Evolutionary conservation across 2,329 filamentous ascomycete genomes (phyloP), one percentile per base, ranked within the genome.

Genomic region (Aspergillus niger): DNA sequence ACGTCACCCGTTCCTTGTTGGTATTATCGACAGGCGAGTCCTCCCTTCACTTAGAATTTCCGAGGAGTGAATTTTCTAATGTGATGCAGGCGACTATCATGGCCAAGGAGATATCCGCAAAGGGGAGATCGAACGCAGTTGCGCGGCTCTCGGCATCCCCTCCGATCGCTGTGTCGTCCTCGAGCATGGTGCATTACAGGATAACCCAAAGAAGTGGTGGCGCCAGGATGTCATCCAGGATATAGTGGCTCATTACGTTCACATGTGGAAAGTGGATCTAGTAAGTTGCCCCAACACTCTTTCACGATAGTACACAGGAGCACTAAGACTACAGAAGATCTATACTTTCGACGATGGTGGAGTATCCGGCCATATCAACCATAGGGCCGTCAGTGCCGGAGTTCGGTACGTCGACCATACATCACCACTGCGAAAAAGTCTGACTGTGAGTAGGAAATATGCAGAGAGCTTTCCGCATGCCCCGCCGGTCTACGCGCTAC

Each of bases 321-420:
- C 13, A 26, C 3, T 22, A 0, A 36, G 20, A 10, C 26, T 10
- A 10, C 6, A 20, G 20, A 26, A 72, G 74, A 78, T 79, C 55
- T 70, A 79, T 53, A 79, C 76, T 0, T 79, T 79, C 59, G 77
- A 79, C 44, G 59, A 74, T n/a, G 74, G 74, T 24, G 77, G 76
- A 15, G 71, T 79, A 5, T 78, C 75, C 1, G 74, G 75, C 5
- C 76, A 79, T 56, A 70, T 79, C 54, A 79, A 79, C 55, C 77
- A 79, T 58, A 62, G 75, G 20, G 76, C 77, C 15, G 75, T 79
- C 53, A 77, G 74, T 64, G 70, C 70, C 15, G 77, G 75, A 3
- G 70, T 79, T 32, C 71, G 64, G 76, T 79, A 70, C 58, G 70
- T 62, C 5, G 26, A 43, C 10, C 13, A 11, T 10, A 30, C 22